These are phyloP conservation scores for Candida anglica DNA, from an alignment of 805 yeast genomes.

Conservation along the genomic window DNA sequence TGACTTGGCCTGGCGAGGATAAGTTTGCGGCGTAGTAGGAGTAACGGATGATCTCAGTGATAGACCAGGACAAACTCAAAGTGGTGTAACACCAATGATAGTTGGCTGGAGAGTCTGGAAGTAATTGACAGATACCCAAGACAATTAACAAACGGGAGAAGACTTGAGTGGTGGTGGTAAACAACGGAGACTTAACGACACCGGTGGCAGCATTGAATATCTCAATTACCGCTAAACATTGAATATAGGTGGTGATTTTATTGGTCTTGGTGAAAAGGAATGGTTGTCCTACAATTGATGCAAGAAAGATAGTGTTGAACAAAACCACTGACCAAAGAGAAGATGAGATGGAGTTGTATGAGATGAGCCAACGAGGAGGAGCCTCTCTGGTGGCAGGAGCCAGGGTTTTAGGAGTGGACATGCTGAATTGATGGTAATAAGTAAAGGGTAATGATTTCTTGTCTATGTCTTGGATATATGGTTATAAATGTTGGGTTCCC, in stretches of 20 bases:
- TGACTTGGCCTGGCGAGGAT: conserved; percentile 47
- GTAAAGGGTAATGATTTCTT: no score
- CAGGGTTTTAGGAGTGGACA: no score
- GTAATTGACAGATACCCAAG: conserved; percentile 71
- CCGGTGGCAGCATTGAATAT: conserved; percentile 75
- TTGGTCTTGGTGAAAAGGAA: conserved; percentile 57
- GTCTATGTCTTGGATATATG: no score
- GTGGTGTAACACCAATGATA: conserved; percentile 58
- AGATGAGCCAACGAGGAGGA: conserved; percentile 25
- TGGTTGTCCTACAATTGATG: conserved; percentile 55
- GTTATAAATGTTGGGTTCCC: no score
- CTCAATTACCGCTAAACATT: conserved; percentile 77
- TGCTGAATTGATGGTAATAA: no score
- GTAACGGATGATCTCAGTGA: conserved; percentile 90
- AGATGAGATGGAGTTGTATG: conserved; percentile 40
- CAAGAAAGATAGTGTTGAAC: conserved; percentile 35
- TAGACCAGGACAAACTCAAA: conserved; percentile 81
- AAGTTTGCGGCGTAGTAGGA: conserved; percentile 77
- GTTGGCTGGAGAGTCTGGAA: conserved; percentile 71
- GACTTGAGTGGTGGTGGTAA: conserved; percentile 86
- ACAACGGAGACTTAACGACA: conserved; percentile 76
- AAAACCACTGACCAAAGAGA: conserved; percentile 39
- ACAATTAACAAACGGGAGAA: conserved; percentile 79
- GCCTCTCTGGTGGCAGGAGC: neutral
- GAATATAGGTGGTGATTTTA: conserved; percentile 59